Conservation (phyloP, 1,284 basidiomycete species). For the Ustilago bromivora region DNA sequence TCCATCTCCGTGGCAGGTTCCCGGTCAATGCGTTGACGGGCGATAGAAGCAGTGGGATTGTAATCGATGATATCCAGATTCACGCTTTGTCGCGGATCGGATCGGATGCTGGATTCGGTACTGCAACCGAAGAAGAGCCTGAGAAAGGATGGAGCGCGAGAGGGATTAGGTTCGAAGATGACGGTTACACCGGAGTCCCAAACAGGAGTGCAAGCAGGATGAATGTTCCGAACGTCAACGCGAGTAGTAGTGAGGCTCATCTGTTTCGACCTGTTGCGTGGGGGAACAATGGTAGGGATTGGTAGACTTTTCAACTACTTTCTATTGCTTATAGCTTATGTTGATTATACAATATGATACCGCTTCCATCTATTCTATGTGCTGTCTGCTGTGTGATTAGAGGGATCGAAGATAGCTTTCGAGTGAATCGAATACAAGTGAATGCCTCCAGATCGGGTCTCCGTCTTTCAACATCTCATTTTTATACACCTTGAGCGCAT, state of each 20-base stretch:
- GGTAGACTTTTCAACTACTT: not conserved
- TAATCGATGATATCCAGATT: slow-evolving; percentile 30
- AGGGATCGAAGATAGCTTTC: slow-evolving; percentile 26
- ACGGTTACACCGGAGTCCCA: not conserved
- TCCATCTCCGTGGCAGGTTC: slow-evolving; percentile 33
- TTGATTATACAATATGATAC: not conserved
- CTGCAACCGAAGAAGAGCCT: not conserved
- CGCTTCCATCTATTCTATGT: not conserved
- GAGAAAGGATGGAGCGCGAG: not conserved
- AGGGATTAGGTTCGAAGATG: slow-evolving; percentile 14
- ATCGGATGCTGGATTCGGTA: slow-evolving; percentile 1
- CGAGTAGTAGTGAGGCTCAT: slow-evolving; percentile 26
- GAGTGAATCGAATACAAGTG: slow-evolving; percentile 33
- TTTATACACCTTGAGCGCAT: slow-evolving; percentile 23
- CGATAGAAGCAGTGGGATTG: slow-evolving; percentile 20
- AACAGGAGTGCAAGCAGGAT: slow-evolving; percentile 10
- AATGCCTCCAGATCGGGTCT: slow-evolving; percentile 8
- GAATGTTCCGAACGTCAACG: slow-evolving; percentile 21
- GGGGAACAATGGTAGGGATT: slow-evolving; percentile 6
- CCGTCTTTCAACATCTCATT: slow-evolving; percentile 19
- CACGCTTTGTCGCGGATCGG: slow-evolving; percentile 18
- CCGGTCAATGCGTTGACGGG: slow-evolving; percentile 32
- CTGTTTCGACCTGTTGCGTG: slow-evolving; percentile 21
- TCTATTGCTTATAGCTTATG: not conserved
- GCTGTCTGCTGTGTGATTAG: slow-evolving; percentile 1